These are phyloP conservation scores for Alternaria brassicicola DNA, from an alignment of 2,329 filamentous ascomycete species.

Conservation along the genomic window DNA sequence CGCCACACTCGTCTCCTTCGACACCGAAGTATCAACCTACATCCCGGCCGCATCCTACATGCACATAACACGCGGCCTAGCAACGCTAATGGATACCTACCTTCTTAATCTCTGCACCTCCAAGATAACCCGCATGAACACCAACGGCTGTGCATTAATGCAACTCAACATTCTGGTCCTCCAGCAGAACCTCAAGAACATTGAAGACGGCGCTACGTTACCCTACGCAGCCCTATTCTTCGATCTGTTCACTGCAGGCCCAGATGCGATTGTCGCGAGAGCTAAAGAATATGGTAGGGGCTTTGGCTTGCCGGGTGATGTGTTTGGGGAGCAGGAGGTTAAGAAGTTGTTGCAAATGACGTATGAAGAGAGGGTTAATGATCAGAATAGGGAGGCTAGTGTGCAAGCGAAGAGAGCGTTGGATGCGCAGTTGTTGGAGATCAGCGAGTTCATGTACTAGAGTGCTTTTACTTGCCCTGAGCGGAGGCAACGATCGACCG, in stretches of 20 bases:
- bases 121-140: constrained; percentile 81
- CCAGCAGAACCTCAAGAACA: constrained; percentile 95
- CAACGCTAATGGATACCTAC: constrained; percentile 77
- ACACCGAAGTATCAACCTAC: constrained; percentile 77
- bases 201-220: constrained; percentile 73
- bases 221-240: constrained; percentile 71
- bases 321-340: constrained; percentile 49
- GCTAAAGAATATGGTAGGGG: constrained; percentile 57
- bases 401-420: constrained; percentile 71
- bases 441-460: constrained; percentile 72
- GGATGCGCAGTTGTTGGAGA: constrained; percentile 70
- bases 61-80: constrained; percentile 79
- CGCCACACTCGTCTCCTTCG: constrained; percentile 81
- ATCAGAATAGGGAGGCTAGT: constrained; percentile 69
- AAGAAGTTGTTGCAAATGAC: constrained; percentile 51
- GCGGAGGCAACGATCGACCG: neutral
- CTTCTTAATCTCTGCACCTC: constrained; percentile 70
- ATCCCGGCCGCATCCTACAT: constrained; percentile 70
- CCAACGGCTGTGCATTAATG: constrained; percentile 81
- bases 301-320: constrained; percentile 35
- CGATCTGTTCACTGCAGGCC: constrained; percentile 68
- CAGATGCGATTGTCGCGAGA: constrained; percentile 68
- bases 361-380: constrained; percentile 60
- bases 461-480: neutral
- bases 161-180: constrained; percentile 92